These are phyloP conservation scores for Neonectria hederae DNA, from an alignment of 2,329 filamentous ascomycete genomes.

Conservation along the genomic window DNA sequence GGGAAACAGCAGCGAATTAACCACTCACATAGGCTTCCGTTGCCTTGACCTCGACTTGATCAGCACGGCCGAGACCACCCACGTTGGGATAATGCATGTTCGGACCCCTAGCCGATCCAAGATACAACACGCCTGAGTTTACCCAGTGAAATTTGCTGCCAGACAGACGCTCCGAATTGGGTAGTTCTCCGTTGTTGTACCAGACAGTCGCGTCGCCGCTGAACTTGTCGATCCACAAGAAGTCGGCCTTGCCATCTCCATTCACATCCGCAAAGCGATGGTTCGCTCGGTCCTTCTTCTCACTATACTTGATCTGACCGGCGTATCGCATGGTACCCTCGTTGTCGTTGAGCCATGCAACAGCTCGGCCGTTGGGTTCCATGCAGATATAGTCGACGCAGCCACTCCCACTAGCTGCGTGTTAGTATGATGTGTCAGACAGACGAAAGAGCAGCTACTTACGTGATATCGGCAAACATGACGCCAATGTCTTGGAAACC, in stretches of 20 bases:
- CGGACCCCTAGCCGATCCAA: no score
- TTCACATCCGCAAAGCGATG: constrained; percentile 51
- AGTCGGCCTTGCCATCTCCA: constrained; percentile 42
- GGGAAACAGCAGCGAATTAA: fast-evolving
- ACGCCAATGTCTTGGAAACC: not conserved
- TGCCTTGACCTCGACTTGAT: not conserved
- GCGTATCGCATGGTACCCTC: not conserved
- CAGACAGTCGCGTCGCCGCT: constrained; percentile 45
- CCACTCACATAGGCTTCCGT: no score
- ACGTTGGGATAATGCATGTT: no score
- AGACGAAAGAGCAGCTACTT: not conserved
- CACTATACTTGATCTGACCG: constrained; percentile 35
- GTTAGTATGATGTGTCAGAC: not conserved
- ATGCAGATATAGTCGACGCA: not conserved
- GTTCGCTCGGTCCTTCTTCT: constrained; percentile 49
- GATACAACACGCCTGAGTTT: no score
- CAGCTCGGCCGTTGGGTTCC: not conserved
- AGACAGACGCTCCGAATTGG: no score
- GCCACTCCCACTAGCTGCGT: not conserved
- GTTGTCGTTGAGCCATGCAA: not conserved
- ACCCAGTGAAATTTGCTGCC: no score
- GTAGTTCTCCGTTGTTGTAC: constrained; percentile 6
- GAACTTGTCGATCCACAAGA: constrained; percentile 49
- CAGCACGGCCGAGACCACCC: not conserved
- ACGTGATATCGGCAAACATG: not conserved